Evolutionary conservation across 2,329 filamentous ascomycete genomes (phyloP).

Genomic region (Cladophialophora psammophila): DNA sequence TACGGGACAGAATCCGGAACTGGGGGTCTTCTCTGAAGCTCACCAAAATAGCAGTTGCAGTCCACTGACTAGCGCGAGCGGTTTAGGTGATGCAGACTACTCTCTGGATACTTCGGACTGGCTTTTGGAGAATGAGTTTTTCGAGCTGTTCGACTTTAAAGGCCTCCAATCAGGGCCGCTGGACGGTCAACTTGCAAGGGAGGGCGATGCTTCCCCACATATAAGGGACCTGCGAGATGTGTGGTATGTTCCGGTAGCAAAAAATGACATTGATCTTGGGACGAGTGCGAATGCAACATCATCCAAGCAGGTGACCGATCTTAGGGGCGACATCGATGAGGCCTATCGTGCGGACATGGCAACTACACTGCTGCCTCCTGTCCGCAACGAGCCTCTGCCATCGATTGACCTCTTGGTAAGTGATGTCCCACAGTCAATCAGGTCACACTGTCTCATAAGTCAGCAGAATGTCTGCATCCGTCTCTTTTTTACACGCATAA

Average conservation of each 20-base stretch:
- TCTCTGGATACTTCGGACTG: not conserved
- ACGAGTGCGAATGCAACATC: not conserved
- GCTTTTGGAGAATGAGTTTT: not conserved
- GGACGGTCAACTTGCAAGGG: not conserved
- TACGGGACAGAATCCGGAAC: not conserved
- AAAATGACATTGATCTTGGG: not conserved
- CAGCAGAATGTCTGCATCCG: conserved; percentile 39
- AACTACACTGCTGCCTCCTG: not conserved
- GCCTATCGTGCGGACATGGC: conserved; percentile 16
- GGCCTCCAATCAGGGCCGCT: not conserved
- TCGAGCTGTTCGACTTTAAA: conserved; percentile 4
- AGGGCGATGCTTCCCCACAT: not conserved
- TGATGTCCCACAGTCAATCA: not conserved
- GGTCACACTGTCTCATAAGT: not conserved
- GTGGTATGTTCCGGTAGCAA: not conserved
- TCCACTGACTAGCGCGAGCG: not conserved
- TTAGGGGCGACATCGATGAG: conserved; percentile 23
- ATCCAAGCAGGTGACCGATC: not conserved
- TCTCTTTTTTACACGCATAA: conserved; percentile 39
- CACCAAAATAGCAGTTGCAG: not conserved
- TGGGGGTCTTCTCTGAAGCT: not conserved
- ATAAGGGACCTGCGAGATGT: not conserved
- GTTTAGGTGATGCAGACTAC: not conserved
- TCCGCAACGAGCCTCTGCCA: conserved; percentile 18
- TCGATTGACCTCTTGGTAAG: conserved; percentile 17